Conservation (phyloP, 2,329 filamentous ascomycete genomes). For the Neospermospora avenae region DNA sequence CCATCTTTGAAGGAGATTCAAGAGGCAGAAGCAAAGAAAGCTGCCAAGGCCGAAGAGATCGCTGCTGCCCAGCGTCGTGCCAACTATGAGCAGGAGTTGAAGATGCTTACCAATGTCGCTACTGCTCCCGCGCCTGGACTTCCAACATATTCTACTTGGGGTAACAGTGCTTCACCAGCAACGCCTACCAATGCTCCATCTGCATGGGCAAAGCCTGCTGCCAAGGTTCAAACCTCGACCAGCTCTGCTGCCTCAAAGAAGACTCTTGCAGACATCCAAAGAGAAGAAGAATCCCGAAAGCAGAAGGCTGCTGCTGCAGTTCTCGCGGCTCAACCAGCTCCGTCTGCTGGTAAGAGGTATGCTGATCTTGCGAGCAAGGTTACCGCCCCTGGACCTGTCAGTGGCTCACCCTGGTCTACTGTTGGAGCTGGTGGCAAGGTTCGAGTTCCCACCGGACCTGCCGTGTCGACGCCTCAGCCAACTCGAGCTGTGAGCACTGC, state of each 20-base stretch:
- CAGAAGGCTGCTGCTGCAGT: constrained; percentile 53
- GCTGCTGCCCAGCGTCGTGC: constrained; percentile 75
- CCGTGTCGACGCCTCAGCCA: constrained; percentile 45
- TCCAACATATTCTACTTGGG: constrained; percentile 84
- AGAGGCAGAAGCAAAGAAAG: constrained; percentile 89
- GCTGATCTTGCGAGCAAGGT: constrained; percentile 87
- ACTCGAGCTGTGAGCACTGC: constrained; percentile 37
- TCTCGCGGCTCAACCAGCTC: constrained; percentile 43
- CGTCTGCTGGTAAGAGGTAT: constrained; percentile 73
- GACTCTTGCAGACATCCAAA: constrained; percentile 92
- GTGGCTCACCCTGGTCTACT: constrained; percentile 78
- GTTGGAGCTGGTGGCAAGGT: constrained; percentile 92
- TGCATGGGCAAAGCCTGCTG: constrained; percentile 47
- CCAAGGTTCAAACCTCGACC: constrained; percentile 38
- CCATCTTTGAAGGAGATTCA: constrained; percentile 96
- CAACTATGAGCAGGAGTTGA: constrained; percentile 74
- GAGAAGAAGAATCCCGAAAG: constrained; percentile 90
- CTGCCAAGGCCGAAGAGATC: constrained; percentile 80
- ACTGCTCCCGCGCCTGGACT: constrained; percentile 69
- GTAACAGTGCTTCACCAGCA: constrained; percentile 37
- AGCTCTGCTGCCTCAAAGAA: constrained; percentile 61
- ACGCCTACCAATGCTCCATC: constrained; percentile 31
- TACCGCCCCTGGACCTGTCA: constrained; percentile 41
- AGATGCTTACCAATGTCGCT: constrained; percentile 52
- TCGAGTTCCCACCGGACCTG: constrained; percentile 65